A percentile compares a stretch with the other conserved stretches of the same genome.
Conservation (phyloP, 106 monocot genomes). For the Allium sativum region DNA sequence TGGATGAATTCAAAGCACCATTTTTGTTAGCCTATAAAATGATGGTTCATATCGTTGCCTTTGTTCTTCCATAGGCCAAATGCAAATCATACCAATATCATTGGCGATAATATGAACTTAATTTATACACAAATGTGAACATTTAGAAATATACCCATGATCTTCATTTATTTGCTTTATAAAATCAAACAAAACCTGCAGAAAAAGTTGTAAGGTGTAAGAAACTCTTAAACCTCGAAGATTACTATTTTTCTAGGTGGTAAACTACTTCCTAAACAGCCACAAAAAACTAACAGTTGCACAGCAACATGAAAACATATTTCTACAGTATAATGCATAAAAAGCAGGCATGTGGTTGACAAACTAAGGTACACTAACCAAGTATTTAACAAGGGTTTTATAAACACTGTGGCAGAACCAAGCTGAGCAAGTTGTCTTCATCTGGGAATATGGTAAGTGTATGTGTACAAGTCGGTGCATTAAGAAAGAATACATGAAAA, state of each 20-base stretch:
- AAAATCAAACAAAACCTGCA: constrained; percentile 96
- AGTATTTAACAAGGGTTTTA: constrained; percentile 94
- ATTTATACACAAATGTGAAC: background rate
- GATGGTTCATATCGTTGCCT: constrained; percentile 83
- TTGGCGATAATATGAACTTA: background rate
- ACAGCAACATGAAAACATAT: too few species aligned
- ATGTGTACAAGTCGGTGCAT: too few species aligned
- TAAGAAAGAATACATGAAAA: too few species aligned
- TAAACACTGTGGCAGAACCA: constrained; percentile 90
- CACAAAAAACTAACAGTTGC: too few species aligned
- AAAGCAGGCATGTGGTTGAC: background rate
- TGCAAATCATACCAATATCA: background rate
- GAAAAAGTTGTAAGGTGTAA: background rate
- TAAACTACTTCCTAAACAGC: background rate
- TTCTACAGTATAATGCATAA: too few species aligned
- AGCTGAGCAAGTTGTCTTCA: constrained; percentile 83
- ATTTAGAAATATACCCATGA: constrained; percentile 48
- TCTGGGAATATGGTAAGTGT: constrained; percentile 28
- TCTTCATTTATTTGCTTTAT: constrained; percentile 92
- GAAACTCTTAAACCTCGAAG: background rate
- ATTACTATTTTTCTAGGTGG: background rate
- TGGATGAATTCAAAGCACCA: constrained; percentile 55
- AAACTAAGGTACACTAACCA: constrained; percentile 96
- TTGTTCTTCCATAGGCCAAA: constrained; percentile 99
- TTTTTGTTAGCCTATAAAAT: constrained; percentile 69